A percentile compares a stretch with the other conserved stretches of the same genome.
Conservation (phyloP, 129 eudicot genomes). For the Heracleum sosnowskyi region DNA sequence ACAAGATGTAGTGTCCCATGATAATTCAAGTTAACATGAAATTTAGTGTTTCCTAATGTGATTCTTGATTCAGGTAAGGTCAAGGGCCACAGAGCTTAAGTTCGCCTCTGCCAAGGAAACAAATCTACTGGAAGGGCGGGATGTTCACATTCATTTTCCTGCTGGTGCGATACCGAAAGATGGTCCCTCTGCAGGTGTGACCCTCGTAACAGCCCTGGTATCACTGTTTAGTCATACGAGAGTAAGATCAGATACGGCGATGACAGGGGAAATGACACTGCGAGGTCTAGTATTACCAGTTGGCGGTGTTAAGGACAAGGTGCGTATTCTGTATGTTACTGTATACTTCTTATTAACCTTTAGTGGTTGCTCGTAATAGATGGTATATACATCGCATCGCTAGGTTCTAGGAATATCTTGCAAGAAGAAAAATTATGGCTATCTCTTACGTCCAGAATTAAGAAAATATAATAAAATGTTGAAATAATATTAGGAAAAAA, state of each 20-base stretch:
- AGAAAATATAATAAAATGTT: background rate
- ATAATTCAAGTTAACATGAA: no score
- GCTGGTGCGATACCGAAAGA: slow-evolving; percentile 99
- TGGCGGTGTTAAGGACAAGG: slow-evolving; percentile 97
- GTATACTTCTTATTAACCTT: background rate
- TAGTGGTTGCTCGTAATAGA: background rate
- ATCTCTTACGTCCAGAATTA: background rate
- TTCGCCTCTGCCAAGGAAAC: slow-evolving; percentile 42
- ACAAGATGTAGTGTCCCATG: background rate
- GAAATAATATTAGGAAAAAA: background rate
- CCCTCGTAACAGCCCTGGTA: slow-evolving; percentile 87
- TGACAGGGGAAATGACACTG: slow-evolving; percentile 95
- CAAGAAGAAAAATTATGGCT: background rate
- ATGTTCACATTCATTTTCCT: slow-evolving; percentile 93
- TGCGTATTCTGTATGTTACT: slow-evolving; percentile 18
- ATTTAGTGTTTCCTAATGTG: background rate
- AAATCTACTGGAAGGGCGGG: slow-evolving; percentile 71
- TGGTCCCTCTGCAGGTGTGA: slow-evolving; percentile 99
- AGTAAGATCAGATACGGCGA: slow-evolving; percentile 90
- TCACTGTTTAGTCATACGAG: slow-evolving; percentile 68
- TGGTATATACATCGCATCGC: background rate
- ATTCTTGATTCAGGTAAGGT: slow-evolving; percentile 50
- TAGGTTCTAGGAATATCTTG: background rate
- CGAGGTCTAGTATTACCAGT: slow-evolving; percentile 90
- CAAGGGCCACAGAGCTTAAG: slow-evolving; percentile 75